Evolutionary conservation across 192 early-diverging fungal genomes (phyloP).

Genomic region (Coemansia sp.): DNA sequence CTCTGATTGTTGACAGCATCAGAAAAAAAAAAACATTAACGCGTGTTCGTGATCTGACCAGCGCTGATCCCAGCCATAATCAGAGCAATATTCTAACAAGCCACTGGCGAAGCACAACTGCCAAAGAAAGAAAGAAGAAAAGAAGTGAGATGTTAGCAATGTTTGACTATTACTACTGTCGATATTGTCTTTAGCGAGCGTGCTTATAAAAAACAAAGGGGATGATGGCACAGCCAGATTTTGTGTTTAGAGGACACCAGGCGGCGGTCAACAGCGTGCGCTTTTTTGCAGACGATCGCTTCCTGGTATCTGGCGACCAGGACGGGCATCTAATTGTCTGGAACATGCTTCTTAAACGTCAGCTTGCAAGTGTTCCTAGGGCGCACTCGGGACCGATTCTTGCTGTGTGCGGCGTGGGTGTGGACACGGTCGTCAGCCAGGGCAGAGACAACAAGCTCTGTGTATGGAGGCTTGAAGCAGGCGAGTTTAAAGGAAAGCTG

Average conservation of each 20-base stretch:
- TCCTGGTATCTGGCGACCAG: conserved; percentile 49
- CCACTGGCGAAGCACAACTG: no score
- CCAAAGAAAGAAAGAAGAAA: no score
- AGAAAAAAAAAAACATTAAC: conserved; percentile 5
- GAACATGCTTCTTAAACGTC: conserved; percentile 54
- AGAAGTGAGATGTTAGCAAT: neutral
- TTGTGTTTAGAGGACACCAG: conserved; percentile 53
- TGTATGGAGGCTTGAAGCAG: conserved; percentile 32
- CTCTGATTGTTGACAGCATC: neutral
- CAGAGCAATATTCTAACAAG: neutral
- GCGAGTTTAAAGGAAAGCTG: conserved; percentile 30
- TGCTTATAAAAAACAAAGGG: neutral
- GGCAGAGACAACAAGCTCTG: conserved; percentile 51
- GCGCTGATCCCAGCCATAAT: conserved; percentile 12
- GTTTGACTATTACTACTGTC: neutral
- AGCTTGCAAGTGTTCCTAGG: conserved; percentile 8
- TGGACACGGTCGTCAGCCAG: conserved; percentile 38
- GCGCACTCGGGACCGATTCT: conserved; percentile 41
- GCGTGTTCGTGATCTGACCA: conserved; percentile 6
- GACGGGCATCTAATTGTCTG: conserved; percentile 46
- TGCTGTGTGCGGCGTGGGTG: conserved; percentile 18
- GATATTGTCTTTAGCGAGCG: neutral
- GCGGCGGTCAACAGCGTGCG: conserved; percentile 49
- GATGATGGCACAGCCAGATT: conserved; percentile 41
- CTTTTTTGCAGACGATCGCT: conserved; percentile 46